A percentile compares a stretch with the other conserved stretches of the same genome.
phyloP scores from a whole-genome alignment of 495 filamentous ascomycete genomes.

The Talaromyces ruber region DNA sequence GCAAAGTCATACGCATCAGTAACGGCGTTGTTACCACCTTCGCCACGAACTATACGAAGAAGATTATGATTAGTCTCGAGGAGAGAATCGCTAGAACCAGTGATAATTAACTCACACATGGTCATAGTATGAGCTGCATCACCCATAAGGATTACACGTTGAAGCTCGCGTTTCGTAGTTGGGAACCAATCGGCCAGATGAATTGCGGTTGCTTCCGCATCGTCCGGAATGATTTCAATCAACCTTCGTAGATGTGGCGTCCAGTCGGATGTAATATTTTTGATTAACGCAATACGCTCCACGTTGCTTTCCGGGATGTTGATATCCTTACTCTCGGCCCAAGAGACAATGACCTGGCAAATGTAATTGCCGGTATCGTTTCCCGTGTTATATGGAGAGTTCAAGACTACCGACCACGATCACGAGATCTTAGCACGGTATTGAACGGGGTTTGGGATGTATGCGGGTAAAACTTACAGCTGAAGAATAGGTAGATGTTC shows the following conservation, averaged over 20 bases:
- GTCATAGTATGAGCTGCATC: constrained; percentile 51
- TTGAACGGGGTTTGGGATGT: not conserved
- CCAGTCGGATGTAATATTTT: constrained; percentile 42
- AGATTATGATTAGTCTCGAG: not conserved
- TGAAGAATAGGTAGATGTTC: constrained; percentile 48
- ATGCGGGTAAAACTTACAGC: constrained; percentile 17
- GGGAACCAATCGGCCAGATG: constrained; percentile 48
- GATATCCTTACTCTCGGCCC: constrained; percentile 35
- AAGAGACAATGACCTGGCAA: constrained; percentile 45
- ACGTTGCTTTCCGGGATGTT: constrained; percentile 28
- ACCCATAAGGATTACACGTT: constrained; percentile 37
- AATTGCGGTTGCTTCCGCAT: constrained; percentile 40
- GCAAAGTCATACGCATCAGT: constrained; percentile 39
- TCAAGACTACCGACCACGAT: constrained; percentile 22
- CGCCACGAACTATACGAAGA: constrained; percentile 35
- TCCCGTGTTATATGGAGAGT: constrained; percentile 37
- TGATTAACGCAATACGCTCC: constrained; percentile 43
- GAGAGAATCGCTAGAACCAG: constrained; percentile 10
- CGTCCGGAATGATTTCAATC: constrained; percentile 35
- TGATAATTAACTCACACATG: constrained; percentile 35
- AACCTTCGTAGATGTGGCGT: constrained; percentile 45
- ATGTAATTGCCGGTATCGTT: constrained; percentile 28
- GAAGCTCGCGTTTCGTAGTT: constrained; percentile 26
- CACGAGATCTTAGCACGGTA: not conserved
- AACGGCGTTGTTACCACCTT: constrained; percentile 53